Percentiles rank a stretch among this genome's conserved stretches.
Evolutionary conservation across 1,284 basidiomycete species (phyloP).

Genomic region (Tylopilus sp.): DNA sequence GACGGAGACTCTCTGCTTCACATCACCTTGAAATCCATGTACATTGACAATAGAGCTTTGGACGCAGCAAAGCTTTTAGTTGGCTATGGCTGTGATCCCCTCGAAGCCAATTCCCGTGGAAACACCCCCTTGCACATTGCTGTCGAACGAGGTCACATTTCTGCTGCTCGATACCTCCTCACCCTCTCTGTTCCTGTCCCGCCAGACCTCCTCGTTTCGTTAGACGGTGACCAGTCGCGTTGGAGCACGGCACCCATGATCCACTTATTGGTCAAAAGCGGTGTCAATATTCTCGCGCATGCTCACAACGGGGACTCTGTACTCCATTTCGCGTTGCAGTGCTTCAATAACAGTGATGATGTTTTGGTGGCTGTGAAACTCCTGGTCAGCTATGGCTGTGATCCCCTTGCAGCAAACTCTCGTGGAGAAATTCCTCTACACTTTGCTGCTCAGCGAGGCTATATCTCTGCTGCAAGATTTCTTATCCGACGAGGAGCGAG

Average conservation of each 20-base stretch:
- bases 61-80: not conserved
- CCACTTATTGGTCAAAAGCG: not conserved
- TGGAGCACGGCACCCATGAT: not conserved
- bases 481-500: not conserved
- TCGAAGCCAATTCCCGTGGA: not conserved
- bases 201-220: not conserved
- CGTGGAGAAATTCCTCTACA: not conserved
- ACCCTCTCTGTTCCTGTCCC: no score
- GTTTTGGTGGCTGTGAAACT: not conserved
- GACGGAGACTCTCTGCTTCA: not conserved
- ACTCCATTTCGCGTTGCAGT: not conserved
- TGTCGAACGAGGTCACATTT: not conserved
- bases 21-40: not conserved
- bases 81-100: no score
- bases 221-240: not conserved
- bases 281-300: not conserved
- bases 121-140: not conserved
- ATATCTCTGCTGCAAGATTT: not conserved
- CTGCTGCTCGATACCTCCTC: no score
- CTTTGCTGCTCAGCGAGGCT: not conserved
- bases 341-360: not conserved
- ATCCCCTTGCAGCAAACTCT: not conserved
- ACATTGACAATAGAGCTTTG: not conserved
- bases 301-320: not conserved
- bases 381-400: not conserved